phyloP scores from a whole-genome alignment of 805 yeast genomes.

The Nadsonia fulvescens region DNA sequence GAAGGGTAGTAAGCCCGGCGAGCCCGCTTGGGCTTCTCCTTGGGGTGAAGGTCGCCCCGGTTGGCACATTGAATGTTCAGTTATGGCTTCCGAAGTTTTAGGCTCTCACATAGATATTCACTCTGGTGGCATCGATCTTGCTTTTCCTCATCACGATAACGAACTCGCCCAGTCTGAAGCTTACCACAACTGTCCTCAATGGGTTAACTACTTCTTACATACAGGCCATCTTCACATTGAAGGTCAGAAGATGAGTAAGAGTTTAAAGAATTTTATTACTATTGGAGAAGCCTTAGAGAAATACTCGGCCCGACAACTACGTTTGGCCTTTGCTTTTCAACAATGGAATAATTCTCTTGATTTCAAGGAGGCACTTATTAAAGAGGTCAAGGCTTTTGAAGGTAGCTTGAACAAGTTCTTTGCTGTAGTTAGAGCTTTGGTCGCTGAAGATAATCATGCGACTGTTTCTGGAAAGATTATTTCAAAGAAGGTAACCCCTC shows the following conservation, averaged over 20 bases:
- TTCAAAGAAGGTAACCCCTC: constrained; percentile 39
- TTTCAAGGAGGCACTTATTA: constrained; percentile 57
- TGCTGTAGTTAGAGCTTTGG: constrained; percentile 68
- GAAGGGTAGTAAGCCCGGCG: constrained; percentile 95
- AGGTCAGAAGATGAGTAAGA: constrained; percentile 96
- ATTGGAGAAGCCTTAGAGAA: constrained; percentile 70
- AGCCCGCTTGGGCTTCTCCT: constrained; percentile 86
- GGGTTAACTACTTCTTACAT: constrained; percentile 94
- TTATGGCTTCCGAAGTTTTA: constrained; percentile 83
- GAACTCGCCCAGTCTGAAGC: constrained; percentile 97
- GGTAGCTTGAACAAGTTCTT: constrained; percentile 65
- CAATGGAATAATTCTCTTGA: constrained; percentile 90
- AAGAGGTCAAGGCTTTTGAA: constrained; percentile 66
- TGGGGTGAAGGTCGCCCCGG: constrained; percentile 99
- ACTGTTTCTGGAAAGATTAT: constrained; percentile 31
- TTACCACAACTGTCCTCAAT: constrained; percentile 68
- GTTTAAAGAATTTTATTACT: constrained; percentile 86
- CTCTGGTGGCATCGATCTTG: constrained; percentile 91
- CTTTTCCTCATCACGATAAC: constrained; percentile 98
- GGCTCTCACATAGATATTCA: constrained; percentile 84
- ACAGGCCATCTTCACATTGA: constrained; percentile 96
- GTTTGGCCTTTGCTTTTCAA: constrained; percentile 78
- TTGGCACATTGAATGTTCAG: constrained; percentile 99
- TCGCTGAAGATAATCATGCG: constrained; percentile 40
- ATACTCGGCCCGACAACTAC: constrained; percentile 63